These are phyloP conservation scores for Oryza australiensis DNA, from an alignment of 176 grass and related monocot genomes.

Conservation along the genomic window DNA sequence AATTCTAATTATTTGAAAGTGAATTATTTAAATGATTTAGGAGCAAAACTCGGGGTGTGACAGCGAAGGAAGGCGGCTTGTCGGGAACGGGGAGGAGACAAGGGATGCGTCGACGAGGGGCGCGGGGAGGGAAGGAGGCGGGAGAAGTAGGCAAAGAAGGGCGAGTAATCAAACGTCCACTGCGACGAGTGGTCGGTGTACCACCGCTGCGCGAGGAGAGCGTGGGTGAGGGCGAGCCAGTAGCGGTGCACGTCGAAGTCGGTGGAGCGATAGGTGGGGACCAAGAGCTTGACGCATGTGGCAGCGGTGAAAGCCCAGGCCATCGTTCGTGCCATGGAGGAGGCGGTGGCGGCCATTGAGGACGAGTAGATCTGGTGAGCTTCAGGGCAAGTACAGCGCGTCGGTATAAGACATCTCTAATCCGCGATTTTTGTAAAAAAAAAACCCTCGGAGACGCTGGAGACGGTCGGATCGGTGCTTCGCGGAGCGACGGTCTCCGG, in stretches of 20 bases:
- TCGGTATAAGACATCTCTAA: too few relatives aligned
- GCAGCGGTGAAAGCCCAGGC: conserved; percentile 66
- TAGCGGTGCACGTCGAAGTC: conserved; percentile 95
- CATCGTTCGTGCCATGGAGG: not conserved
- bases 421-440: too few relatives aligned
- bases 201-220: conserved; percentile 65
- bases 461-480: too few relatives aligned
- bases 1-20: too few relatives aligned
- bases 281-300: conserved; percentile 69
- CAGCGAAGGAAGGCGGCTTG: conserved; percentile 31
- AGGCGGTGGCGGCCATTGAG: not conserved
- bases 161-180: conserved; percentile 91
- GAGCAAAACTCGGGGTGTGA: too few relatives aligned
- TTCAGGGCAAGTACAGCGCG: too few relatives aligned
- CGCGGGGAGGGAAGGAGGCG: conserved; percentile 59
- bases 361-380: not conserved
- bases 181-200: conserved; percentile 73
- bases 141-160: conserved; percentile 89
- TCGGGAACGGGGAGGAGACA: conserved; percentile 41
- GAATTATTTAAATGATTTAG: too few relatives aligned
- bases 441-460: too few relatives aligned
- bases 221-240: conserved; percentile 78
- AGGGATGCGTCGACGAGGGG: conserved; percentile 48
- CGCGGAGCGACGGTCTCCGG: too few relatives aligned
- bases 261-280: conserved; percentile 77